Conservation (phyloP, 345 rosid species). For the Erucastrum elatum region DNA sequence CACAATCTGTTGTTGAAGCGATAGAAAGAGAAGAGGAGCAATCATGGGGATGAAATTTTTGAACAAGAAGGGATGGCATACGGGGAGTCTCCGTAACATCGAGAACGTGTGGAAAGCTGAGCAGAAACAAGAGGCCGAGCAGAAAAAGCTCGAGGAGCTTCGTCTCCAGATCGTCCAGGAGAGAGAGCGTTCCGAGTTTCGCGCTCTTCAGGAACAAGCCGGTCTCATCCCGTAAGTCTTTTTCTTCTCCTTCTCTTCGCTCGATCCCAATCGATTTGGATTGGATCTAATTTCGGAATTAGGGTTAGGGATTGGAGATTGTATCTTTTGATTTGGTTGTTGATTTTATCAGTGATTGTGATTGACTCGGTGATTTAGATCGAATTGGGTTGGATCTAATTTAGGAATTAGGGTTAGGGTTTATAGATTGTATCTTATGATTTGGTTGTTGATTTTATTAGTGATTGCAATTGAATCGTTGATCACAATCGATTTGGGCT, state of each 20-base stretch:
- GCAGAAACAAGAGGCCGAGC: slow-evolving; percentile 93
- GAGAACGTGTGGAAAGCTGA: slow-evolving; percentile 99
- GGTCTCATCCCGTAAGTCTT: slow-evolving; percentile 78
- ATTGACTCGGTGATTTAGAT: neutral
- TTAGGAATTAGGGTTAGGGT: neutral
- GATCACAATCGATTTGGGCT: neutral
- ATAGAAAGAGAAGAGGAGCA: neutral
- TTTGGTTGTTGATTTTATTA: neutral
- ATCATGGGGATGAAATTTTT: slow-evolving; percentile 90
- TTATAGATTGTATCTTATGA: neutral
- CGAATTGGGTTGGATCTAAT: neutral
- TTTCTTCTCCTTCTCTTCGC: neutral
- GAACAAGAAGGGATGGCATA: slow-evolving; percentile 99
- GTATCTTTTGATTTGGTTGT: neutral
- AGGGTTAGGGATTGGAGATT: slow-evolving; percentile 29
- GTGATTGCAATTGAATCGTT: neutral
- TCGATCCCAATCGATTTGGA: slow-evolving; percentile 14
- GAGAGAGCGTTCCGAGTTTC: slow-evolving; percentile 87
- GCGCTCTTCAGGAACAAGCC: slow-evolving; percentile 89
- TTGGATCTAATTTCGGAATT: slow-evolving; percentile 12
- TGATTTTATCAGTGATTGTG: neutral
- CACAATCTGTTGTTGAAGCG: neutral
- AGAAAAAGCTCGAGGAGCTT: slow-evolving; percentile 94
- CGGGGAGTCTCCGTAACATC: slow-evolving; percentile 92
- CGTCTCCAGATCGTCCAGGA: slow-evolving; percentile 91